Evolutionary conservation across 805 yeast species (phyloP), one percentile per base, ranked within the genome.

Genomic region (Cyberlindnera nakhonratchasimensis): DNA sequence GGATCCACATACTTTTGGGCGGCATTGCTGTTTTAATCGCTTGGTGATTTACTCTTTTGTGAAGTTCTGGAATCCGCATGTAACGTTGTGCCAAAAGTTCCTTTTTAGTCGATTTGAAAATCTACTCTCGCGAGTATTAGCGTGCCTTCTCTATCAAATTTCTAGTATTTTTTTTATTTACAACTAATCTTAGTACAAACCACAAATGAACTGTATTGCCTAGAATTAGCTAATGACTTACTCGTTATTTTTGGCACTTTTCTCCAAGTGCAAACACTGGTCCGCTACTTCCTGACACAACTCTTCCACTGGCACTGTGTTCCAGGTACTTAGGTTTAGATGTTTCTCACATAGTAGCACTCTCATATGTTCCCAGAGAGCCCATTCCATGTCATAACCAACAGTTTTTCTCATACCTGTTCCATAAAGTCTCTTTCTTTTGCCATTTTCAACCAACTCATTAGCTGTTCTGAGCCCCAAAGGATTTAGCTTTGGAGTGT

Each of bases 341-440:
- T 67, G 32, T 18, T 25, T 14, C 36, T 73, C 76, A 53, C 84
- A 78, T 12, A 78, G 48, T 29, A 75, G 64, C 34, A 63, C 63
- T 32, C 67, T 61, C 80, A 77, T 75, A 40, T 69, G 70, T 29
- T 61, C 57, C 81, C 82, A 78, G 47, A 73, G 73, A 17, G 63
- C 64, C 34, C 65, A 62, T 51, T 77, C 82, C 50, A 75, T 71
- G 53, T 76, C 82, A 48, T 65, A 72, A 2, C 77, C 77, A 3
- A 72, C 64, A 7, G 67, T 59, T 31, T 60, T 55, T 34, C 61
- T 59, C 42, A 43, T 39, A 9, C 41, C 40, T 12, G 35, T 32
- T 7, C 42, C 44, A 32, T 45, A 48, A 4, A 45, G 25, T 40
- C 49, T 37, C 18, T 42, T 24, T 16, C 42, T 37, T 23, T 48